phyloP scores from a whole-genome alignment of 2,329 filamentous ascomycete species.

The Bipolaris zeicola region DNA sequence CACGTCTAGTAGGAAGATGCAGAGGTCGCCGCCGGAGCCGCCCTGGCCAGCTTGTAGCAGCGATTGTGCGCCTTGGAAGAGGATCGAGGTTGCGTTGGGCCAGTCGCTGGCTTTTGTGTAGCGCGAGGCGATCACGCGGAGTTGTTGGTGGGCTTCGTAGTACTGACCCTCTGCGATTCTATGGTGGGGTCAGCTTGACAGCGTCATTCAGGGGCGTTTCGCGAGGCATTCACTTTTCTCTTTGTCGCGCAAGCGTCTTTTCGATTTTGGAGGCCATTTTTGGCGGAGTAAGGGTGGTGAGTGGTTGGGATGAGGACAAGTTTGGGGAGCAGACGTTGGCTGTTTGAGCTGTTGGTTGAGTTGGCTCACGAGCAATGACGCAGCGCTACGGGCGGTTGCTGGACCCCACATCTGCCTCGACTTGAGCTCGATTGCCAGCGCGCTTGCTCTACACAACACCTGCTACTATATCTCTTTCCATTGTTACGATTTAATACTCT shows the following conservation, averaged over 20 bases:
- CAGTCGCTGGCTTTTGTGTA: constrained; percentile 91
- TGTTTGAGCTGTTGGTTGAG: constrained; percentile 6
- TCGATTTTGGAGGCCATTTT: constrained; percentile 62
- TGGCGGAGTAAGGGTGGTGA: neutral
- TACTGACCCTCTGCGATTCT: constrained; percentile 89
- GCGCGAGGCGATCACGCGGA: constrained; percentile 90
- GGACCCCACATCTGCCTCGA: constrained; percentile 12
- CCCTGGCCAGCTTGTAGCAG: constrained; percentile 92
- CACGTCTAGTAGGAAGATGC: constrained; percentile 84
- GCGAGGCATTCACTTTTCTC: constrained; percentile 65
- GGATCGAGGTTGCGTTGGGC: constrained; percentile 81
- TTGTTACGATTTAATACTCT: no score
- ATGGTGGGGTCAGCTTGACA: constrained; percentile 23
- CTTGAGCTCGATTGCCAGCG: neutral
- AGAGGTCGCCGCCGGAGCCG: constrained; percentile 88
- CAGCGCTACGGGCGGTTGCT: constrained; percentile 22
- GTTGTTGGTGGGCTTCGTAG: constrained; percentile 99
- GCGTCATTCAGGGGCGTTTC: neutral
- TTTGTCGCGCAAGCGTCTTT: constrained; percentile 75
- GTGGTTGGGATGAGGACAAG: neutral
- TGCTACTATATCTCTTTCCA: neutral
- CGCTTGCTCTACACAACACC: neutral
- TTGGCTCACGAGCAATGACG: constrained; percentile 22
- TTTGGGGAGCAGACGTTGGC: neutral
- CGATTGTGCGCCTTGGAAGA: constrained; percentile 81